A percentile compares a stretch with the other conserved stretches of the same genome.
These are phyloP conservation scores for Aurantiochytrium sp. DNA, from an alignment of 108 stramenopile genomes.

Conservation along the genomic window DNA sequence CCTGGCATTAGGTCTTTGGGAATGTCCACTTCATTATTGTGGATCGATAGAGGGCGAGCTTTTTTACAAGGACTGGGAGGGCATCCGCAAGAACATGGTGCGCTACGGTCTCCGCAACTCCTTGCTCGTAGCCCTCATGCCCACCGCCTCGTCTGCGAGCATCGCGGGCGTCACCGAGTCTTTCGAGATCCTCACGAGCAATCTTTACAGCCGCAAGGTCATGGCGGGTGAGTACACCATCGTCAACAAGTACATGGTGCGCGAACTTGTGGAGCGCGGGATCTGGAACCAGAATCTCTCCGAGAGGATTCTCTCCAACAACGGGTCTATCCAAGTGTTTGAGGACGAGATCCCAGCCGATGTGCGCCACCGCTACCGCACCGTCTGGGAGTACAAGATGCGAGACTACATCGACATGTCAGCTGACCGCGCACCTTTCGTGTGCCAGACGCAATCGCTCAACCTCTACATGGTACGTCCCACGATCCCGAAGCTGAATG, in stretches of 20 bases:
- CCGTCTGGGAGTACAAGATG: background rate
- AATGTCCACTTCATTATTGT: no score
- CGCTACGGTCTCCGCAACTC: constrained; percentile 78
- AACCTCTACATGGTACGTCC: constrained; percentile 38
- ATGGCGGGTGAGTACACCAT: constrained; percentile 93
- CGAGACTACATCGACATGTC: constrained; percentile 29
- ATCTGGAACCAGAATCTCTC: background rate
- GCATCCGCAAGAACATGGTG: constrained; percentile 60
- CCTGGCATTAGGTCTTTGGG: no score
- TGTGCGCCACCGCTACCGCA: background rate
- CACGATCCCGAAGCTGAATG: constrained; percentile 47
- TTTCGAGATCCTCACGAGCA: constrained; percentile 90
- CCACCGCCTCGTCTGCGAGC: constrained; percentile 92
- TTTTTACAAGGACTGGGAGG: constrained; percentile 76
- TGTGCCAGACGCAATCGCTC: constrained; percentile 52
- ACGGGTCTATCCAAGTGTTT: background rate
- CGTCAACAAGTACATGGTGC: background rate
- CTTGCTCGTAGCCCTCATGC: constrained; percentile 92
- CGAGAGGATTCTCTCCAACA: background rate
- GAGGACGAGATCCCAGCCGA: background rate
- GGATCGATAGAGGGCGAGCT: no score
- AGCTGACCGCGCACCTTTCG: constrained; percentile 53
- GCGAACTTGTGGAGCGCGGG: background rate
- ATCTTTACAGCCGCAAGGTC: constrained; percentile 87
- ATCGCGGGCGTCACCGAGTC: constrained; percentile 94